These are phyloP conservation scores for Penicillium longicatenatum DNA, from an alignment of 495 filamentous ascomycete genomes.

Conservation along the genomic window DNA sequence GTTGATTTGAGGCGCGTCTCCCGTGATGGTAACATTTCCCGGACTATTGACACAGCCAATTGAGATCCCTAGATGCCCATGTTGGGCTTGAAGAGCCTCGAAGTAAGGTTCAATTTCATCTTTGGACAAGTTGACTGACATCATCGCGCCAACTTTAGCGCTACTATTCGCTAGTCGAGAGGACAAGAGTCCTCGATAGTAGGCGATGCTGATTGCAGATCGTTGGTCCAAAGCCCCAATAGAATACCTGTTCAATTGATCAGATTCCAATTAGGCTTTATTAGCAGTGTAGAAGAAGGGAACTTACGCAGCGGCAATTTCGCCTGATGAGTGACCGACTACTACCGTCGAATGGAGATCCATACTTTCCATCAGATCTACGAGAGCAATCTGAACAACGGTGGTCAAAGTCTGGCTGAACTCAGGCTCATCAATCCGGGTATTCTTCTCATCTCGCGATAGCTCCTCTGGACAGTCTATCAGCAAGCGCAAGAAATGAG, in stretches of 20 bases:
- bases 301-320: conserved; percentile 45
- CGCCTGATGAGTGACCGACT: conserved; percentile 62
- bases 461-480: too few relatives aligned
- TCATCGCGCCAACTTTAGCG: neutral
- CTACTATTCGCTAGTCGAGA: neutral
- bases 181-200: neutral
- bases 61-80: neutral
- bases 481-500: too few relatives aligned
- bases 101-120: neutral
- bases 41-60: neutral
- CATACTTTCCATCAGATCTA: conserved; percentile 31
- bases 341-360: conserved; percentile 39
- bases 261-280: too few relatives aligned
- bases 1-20: neutral
- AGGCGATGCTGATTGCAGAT: neutral
- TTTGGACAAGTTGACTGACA: neutral
- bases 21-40: neutral
- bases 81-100: too few relatives aligned
- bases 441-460: too few relatives aligned
- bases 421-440: too few relatives aligned
- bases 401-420: conserved; percentile 29
- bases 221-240: too few relatives aligned
- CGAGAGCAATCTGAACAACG: conserved; percentile 35
- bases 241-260: too few relatives aligned
- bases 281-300: too few relatives aligned